Evolutionary conservation across 345 rosid species (phyloP), one percentile per base, ranked within the genome.

Genomic region (Schrenkiella parvula): DNA sequence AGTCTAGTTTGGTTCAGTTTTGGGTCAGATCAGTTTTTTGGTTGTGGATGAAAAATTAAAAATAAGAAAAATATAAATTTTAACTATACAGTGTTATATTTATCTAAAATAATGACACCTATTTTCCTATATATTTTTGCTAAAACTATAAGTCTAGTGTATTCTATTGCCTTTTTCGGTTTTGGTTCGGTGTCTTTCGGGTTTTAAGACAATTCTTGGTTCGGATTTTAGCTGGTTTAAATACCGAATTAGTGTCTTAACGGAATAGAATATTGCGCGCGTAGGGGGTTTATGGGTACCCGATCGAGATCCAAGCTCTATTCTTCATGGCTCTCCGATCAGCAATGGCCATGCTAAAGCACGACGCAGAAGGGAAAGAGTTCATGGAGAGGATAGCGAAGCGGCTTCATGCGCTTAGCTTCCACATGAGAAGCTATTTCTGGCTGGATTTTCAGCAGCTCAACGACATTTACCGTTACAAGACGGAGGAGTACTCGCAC

Each of bases 381-480:
- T 82, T 85, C 18, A 50, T 85, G 52, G 89, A 85, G 74, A 72
- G 72, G 41, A 84, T 85, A 54, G 80, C 51, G 7, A 82, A 81
- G 68, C 72, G 89, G n/a, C 82, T 85, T 43, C 89, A 85, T 48
- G 92, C 89, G 29, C 72, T 85, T 29, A 87, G 89, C 68, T 85
- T 79, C 66, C 88, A 87, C 76, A 87, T 87, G 85, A 72, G 86
- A 71, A 85, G 80, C 51, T 85, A 84, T 26, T 85, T 83, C 73
- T 87, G 89, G 92, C 78, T 85, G 3, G 92, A 87, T 53, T 50
- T 84, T 59, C 85, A 85, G 70, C 88, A 87, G 54, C 81, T 87
- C 11, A 87, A 85, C 11, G 86, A 84, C 76, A 85, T 85, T 15
- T 87, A 84, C 74, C 74, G 85, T 23, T 87, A 87, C 73, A 87